phyloP scores from a whole-genome alignment of 2,329 filamentous ascomycete species.

The Arthrocladium fulminans region DNA sequence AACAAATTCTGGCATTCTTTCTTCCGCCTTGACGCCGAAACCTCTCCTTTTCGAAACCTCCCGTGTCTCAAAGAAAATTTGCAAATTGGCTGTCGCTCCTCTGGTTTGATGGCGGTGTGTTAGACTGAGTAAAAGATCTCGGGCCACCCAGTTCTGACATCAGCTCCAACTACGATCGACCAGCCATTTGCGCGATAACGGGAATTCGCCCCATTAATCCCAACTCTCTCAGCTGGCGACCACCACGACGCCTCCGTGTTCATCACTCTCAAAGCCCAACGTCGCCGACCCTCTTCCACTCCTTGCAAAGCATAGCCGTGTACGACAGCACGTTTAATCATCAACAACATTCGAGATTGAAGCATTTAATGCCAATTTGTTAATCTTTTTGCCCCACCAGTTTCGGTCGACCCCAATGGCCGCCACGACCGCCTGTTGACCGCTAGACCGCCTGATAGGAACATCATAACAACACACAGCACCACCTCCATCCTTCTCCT shows the following conservation, averaged over 20 bases:
- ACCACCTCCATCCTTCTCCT: neutral
- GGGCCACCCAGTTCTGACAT: conserved; percentile 1
- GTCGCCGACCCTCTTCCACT: conserved; percentile 3
- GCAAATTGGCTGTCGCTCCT: neutral
- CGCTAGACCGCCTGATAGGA: conserved; percentile 6
- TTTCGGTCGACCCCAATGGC: conserved; percentile 4
- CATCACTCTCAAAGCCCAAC: neutral
- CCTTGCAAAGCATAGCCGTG: neutral
- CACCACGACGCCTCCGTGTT: neutral
- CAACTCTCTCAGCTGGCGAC: neutral
- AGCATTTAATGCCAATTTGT: neutral
- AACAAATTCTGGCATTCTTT: conserved; percentile 1
- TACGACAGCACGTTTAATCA: neutral
- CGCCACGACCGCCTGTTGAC: conserved; percentile 4
- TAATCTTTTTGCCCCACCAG: conserved; percentile 3
- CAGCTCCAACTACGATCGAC: conserved; percentile 2
- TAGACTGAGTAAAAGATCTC: neutral
- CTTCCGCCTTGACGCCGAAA: neutral
- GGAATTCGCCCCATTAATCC: neutral
- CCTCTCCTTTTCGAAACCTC: neutral
- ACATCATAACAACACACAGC: conserved; percentile 2
- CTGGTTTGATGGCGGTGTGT: neutral
- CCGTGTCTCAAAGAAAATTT: neutral
- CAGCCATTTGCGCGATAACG: neutral
- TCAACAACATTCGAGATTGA: neutral